These are phyloP conservation scores for Camelina sativa DNA, from an alignment of 345 rosid genomes.

Conservation along the genomic window DNA sequence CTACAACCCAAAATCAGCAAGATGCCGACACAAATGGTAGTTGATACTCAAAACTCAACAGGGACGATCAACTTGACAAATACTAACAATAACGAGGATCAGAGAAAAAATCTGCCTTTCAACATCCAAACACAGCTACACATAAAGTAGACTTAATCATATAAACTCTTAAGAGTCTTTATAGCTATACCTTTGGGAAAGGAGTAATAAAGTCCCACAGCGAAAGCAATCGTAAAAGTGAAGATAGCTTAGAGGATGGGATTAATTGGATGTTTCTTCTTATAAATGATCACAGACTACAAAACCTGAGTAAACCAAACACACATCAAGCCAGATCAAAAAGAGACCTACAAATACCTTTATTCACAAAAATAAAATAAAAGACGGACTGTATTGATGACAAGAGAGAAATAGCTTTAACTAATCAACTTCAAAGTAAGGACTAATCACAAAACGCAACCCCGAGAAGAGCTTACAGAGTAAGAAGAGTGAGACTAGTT, in stretches of 20 bases:
- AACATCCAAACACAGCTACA: conserved; percentile 22
- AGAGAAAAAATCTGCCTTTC: conserved; percentile 24
- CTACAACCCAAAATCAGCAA: conserved; percentile 34
- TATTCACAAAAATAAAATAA: not conserved
- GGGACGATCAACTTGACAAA: not conserved
- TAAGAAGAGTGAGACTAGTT: conserved; percentile 19
- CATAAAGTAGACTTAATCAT: not conserved
- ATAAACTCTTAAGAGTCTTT: not conserved
- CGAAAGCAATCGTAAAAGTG: conserved; percentile 18
- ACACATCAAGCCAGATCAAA: conserved; percentile 36
- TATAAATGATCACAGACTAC: conserved; percentile 28
- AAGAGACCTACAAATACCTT: not conserved
- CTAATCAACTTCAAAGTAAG: not conserved
- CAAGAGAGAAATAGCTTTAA: conserved; percentile 6
- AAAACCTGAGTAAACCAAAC: conserved; percentile 22
- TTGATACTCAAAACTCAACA: conserved; percentile 22
- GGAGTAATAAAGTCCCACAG: conserved; percentile 23
- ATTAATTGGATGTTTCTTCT: conserved; percentile 16
- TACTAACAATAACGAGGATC: conserved; percentile 25
- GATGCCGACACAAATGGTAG: not conserved
- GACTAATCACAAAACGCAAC: not conserved
- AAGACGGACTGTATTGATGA: not conserved
- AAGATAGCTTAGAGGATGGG: conserved; percentile 5
- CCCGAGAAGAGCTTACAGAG: conserved; percentile 12
- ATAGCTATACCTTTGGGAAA: conserved; percentile 24